Conservation (phyloP, 2,329 filamentous ascomycete species). For the Cylindrodendrum hubeiense region DNA sequence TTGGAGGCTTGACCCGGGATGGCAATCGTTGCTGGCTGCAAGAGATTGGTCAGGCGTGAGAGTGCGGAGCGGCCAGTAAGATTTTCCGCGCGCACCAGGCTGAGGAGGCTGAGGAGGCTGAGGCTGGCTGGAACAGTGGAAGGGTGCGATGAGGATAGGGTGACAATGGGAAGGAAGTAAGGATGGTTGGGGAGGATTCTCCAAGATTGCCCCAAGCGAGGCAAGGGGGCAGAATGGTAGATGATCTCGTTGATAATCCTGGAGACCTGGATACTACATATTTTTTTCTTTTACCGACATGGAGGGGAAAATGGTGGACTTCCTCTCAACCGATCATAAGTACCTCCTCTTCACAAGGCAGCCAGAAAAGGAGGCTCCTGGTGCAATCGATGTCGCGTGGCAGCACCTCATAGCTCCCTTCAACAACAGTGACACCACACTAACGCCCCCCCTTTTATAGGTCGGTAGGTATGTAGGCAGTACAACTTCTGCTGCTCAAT, state of each 20-base stretch:
- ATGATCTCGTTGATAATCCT: background rate
- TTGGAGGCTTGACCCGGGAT: background rate
- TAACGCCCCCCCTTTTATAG: background rate
- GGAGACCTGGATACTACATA: background rate
- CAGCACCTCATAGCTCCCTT: conserved; percentile 4
- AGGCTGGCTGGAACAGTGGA: too few species aligned
- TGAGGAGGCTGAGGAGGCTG: background rate
- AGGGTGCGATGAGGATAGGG: background rate
- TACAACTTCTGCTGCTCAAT: background rate
- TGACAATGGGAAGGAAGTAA: conserved; percentile 2
- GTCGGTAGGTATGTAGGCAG: background rate
- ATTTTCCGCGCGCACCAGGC: conserved; percentile 24
- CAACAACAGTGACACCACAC: background rate
- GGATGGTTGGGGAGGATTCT: conserved; percentile 3
- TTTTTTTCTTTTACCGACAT: background rate
- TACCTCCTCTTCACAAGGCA: background rate
- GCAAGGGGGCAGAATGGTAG: background rate
- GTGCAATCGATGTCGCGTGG: conserved; percentile 2
- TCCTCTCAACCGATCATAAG: background rate
- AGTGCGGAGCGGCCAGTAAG: conserved; percentile 22
- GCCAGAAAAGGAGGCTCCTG: background rate
- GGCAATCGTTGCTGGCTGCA: background rate
- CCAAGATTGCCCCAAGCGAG: background rate
- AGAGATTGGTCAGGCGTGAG: background rate
- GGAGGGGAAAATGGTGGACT: background rate